Percentiles rank a stretch among this genome's conserved stretches.
Evolutionary conservation across 1,284 basidiomycete genomes (phyloP).

Genomic region (Ustilago esculenta): DNA sequence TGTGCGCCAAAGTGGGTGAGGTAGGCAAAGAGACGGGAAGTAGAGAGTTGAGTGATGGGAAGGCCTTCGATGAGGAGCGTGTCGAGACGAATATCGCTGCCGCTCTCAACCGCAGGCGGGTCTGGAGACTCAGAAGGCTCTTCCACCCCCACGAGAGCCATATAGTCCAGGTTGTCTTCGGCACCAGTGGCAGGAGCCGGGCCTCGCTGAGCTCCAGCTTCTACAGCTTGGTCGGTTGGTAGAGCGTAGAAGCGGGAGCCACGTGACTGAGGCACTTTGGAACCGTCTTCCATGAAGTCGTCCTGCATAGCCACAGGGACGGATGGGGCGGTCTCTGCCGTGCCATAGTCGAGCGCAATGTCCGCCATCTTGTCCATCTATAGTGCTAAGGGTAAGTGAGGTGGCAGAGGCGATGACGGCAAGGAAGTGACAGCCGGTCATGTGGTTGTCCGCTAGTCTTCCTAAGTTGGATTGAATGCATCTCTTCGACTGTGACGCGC

Average conservation of each 20-base stretch:
- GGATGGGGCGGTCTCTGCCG: conserved; percentile 13
- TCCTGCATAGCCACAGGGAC: conserved; percentile 14
- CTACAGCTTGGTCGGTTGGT: conserved; percentile 48
- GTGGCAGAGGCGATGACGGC: too few species aligned
- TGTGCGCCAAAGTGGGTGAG: conserved; percentile 60
- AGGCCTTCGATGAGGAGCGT: conserved; percentile 59
- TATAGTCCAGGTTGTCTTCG: conserved; percentile 21
- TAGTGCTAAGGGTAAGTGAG: background rate
- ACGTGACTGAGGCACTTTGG: background rate
- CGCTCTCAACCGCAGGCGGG: conserved; percentile 45
- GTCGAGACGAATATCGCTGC: conserved; percentile 50
- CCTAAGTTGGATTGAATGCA: background rate
- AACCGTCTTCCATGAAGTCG: conserved; percentile 35
- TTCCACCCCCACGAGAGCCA: conserved; percentile 17
- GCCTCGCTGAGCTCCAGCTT: conserved; percentile 50
- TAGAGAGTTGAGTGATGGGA: conserved; percentile 65
- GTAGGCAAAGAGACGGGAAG: conserved; percentile 64
- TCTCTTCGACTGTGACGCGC: background rate
- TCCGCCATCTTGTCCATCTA: conserved; percentile 22
- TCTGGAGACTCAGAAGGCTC: conserved; percentile 18
- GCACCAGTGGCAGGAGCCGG: conserved; percentile 17
- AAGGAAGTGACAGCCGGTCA: too few species aligned
- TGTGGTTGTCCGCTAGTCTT: too few species aligned
- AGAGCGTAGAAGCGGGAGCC: conserved; percentile 46
- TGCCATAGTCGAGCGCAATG: conserved; percentile 37